These are phyloP conservation scores for Pythium oligandrum DNA, from an alignment of 352 stramenopile genomes.

Conservation along the genomic window DNA sequence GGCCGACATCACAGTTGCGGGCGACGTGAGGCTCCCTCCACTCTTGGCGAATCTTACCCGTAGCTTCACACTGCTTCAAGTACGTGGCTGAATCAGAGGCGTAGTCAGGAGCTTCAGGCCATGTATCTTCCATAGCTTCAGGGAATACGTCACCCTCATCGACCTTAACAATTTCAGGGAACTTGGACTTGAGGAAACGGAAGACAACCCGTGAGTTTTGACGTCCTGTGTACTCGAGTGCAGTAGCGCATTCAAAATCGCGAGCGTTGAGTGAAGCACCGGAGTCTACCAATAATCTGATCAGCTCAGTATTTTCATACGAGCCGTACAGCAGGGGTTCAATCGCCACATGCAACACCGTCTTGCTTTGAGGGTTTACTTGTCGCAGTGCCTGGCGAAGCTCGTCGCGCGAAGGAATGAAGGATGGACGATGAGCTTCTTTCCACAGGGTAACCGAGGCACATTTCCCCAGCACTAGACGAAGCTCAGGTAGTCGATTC, in stretches of 20 bases:
- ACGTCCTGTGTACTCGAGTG: conserved; percentile 33
- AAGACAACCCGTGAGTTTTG: conserved; percentile 44
- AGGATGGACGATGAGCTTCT: background rate
- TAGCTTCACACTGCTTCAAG: conserved; percentile 31
- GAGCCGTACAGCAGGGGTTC: conserved; percentile 41
- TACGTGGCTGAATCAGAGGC: conserved; percentile 36
- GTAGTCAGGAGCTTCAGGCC: conserved; percentile 21
- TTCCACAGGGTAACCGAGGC: conserved; percentile 26
- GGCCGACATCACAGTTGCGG: conserved; percentile 44
- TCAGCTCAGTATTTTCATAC: conserved; percentile 43
- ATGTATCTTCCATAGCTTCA: conserved; percentile 8
- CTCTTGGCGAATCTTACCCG: conserved; percentile 35
- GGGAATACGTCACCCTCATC: conserved; percentile 17
- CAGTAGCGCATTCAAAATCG: conserved; percentile 25
- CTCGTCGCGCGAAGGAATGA: conserved; percentile 8
- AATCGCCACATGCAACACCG: conserved; percentile 41
- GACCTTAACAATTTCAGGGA: conserved; percentile 14
- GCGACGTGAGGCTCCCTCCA: conserved; percentile 30
- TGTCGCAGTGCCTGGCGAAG: conserved; percentile 22
- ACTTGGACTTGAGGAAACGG: conserved; percentile 25
- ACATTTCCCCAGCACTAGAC: conserved; percentile 27
- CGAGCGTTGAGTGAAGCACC: conserved; percentile 23
- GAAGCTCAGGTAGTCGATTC: conserved; percentile 34
- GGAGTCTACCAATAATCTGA: conserved; percentile 29
- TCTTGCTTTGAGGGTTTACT: conserved; percentile 28